Base-by-base conservation (phyloP, 331 rosid species). In the Dryas integrifolia region DNA sequence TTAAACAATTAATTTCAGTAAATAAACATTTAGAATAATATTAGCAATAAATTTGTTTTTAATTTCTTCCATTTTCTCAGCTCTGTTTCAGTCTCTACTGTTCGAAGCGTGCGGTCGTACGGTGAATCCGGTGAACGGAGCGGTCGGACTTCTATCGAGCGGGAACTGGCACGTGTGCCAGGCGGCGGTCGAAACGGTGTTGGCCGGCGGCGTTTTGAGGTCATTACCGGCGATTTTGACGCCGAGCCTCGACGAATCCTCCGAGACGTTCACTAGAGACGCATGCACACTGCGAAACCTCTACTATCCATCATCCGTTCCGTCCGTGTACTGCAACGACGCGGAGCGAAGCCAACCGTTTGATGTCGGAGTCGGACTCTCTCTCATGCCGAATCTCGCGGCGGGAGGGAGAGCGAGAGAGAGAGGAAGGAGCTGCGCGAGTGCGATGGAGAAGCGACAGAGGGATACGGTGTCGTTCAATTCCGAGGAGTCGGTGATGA, bases 41-140 rank as follows among this genome's bases (percentile, higher is more conserved):
- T 7, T 0, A 14, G 67, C 1, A 16, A 16, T 10, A 3, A 43
- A 16, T 63, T n/a, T 63, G 11, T n/a, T 63, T 43, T 38, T 43
- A 13, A 4, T 26, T 41, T 52, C 60, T 41, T 21, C 2, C 26
- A 9, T 73, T 53, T 53, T 14, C 7, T 7, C 53, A 90, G 96
- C 86, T 60, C 39, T 90, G 70, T 86, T 90, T 65, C 93, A 82
- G 85, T 90, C 94, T 43, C 87, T 90, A 60, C 69, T 90, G 0
- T 90, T 77, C 47, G 96, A 90, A 70, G 93, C 92, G 11, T 90
- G 96, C 59, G 94, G 96, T 2, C 88, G 96, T 15, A 83, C 87
- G 40, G 77, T 90, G 24, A 90, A 88, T 26, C 93, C 93, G 45
- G 96, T 90, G 35, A 77, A 80, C 73, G 96, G 96, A 2, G 91